Evolutionary conservation across 1,284 basidiomycete species (phyloP).

Genomic region (Moesziomyces globuligerus): DNA sequence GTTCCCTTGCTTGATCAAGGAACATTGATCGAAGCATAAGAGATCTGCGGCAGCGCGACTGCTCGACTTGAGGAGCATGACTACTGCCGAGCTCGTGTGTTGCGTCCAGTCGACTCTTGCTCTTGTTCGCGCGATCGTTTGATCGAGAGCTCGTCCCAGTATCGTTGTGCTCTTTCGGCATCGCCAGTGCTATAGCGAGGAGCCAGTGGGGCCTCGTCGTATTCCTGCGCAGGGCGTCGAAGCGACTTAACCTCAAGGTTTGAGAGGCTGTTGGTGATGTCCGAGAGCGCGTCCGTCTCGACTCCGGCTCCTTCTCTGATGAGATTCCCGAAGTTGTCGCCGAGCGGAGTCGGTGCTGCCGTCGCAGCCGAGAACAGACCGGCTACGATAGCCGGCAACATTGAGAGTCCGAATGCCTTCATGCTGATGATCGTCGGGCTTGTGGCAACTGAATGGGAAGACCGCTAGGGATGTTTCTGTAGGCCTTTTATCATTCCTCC

Average conservation of each 20-base stretch:
- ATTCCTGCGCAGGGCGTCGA: background rate
- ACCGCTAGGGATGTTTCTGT: background rate
- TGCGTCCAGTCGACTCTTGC: no score
- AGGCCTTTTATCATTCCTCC: no score
- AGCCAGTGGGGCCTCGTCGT: background rate
- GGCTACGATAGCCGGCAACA: background rate
- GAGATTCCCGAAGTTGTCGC: background rate
- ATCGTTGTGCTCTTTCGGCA: background rate
- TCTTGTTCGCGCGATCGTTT: background rate
- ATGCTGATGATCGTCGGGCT: background rate
- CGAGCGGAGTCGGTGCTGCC: background rate
- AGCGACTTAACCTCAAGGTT: background rate
- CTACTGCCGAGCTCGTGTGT: background rate
- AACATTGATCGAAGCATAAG: no score
- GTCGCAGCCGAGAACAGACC: background rate
- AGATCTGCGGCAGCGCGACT: no score
- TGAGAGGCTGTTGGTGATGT: background rate
- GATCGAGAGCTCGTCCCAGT: background rate
- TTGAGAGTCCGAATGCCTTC: background rate
- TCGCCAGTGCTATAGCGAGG: background rate
- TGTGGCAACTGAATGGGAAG: background rate
- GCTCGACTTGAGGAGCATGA: background rate
- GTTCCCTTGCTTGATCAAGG: no score
- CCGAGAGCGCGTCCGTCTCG: background rate
- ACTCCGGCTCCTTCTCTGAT: background rate